Base-by-base conservation (phyloP, 2,329 filamentous ascomycete species). In the Penicillium sp. region DNA sequence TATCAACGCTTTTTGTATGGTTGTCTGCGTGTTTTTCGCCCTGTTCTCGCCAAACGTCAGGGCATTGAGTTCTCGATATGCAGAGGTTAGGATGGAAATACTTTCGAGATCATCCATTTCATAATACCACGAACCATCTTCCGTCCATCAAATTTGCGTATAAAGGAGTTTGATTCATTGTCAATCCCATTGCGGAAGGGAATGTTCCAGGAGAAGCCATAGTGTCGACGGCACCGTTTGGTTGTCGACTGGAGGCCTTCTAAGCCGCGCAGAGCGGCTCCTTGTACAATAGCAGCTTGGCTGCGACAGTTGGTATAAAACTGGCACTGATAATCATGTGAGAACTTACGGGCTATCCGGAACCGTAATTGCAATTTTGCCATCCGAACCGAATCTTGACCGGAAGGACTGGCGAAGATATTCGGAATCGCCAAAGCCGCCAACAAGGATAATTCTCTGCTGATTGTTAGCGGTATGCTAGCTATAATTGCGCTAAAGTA, bases 221-320 rank as follows among this genome's bases (percentile, higher is more conserved):
- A 60, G 19, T 60, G 45, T 15, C 61, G 61, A 46, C 61, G 61
- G 23, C 48, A 58, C 26, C 49, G 46, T 19, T 31, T 60, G 7
- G 48, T 58, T 8, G 23, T 45, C 13, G 57, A 50, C 8, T 29
- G 47, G 6, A 63, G 23, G 7, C 61, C 61, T 13, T 55, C 48
- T 19, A 63, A 31, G 7, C 61, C 61, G 11, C 61, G 47, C 4
- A 63, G 58, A 7, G 56, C 53, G 3, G 61, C 61, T 3, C 61
- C 58, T 47, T 63, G 61, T 1, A 63, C 61, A 29, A 63, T 63
- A 1, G 61, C 53, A 4, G 61, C 61, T 54, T 63, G 61, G 6
- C 61, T 63, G 46, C 5, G 7, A 15, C 17, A 23, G 29, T 6
- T 11, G 31, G 30, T 52, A 9, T 17, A 11, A 2, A 11, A 38